Conservation (phyloP, 2,329 filamentous ascomycete species). For the Alternaria solani region DNA sequence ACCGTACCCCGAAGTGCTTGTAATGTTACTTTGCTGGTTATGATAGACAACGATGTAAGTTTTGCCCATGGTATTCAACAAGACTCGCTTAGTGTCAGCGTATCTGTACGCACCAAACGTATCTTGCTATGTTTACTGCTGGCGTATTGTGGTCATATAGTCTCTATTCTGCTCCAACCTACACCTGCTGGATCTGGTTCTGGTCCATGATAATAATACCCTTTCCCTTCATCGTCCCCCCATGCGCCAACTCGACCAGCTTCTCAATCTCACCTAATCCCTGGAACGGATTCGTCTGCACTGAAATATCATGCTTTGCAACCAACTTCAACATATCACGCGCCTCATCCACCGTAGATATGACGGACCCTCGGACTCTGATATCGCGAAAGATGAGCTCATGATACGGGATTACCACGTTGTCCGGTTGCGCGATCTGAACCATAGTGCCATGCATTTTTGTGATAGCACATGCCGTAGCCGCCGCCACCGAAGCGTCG, state of each 20-base stretch:
- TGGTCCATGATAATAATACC: background rate
- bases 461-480: conserved; percentile 63
- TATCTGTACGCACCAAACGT: no score
- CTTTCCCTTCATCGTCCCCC: background rate
- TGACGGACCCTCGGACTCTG: conserved; percentile 39
- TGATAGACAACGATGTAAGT: no score
- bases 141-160: background rate
- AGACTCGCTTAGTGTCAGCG: no score
- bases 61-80: no score
- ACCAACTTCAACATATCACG: background rate
- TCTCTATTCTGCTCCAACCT: background rate
- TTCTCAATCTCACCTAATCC: background rate
- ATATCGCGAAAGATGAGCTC: conserved; percentile 65
- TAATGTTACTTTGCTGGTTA: no score
- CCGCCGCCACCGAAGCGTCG: conserved; percentile 60
- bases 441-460: conserved; percentile 67
- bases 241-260: background rate
- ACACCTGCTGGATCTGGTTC: background rate
- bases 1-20: no score
- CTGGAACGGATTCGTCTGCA: background rate
- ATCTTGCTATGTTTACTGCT: no score
- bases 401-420: conserved; percentile 48
- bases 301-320: background rate
- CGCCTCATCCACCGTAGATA: background rate
- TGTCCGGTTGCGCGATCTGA: conserved; percentile 62